Percentiles rank a stretch among this genome's conserved stretches.
Conservation (phyloP, 345 rosid species). For the Gossypium bickii region DNA sequence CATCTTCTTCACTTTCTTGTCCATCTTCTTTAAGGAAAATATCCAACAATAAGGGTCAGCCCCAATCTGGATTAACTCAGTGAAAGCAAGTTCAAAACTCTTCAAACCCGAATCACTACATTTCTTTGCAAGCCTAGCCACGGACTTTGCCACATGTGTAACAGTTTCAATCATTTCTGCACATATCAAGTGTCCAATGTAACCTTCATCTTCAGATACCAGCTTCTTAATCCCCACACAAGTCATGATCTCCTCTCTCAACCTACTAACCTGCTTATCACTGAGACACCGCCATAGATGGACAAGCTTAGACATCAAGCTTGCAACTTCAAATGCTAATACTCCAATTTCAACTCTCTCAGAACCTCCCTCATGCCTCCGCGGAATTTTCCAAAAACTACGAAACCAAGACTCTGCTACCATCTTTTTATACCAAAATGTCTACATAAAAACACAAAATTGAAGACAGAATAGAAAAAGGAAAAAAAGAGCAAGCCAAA, state of each 20-base stretch:
- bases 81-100: constrained; percentile 53
- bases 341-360: constrained; percentile 65
- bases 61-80: constrained; percentile 48
- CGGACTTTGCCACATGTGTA: constrained; percentile 57
- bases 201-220: constrained; percentile 77
- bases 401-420: constrained; percentile 94
- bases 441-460: constrained; percentile 17
- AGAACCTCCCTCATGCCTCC: constrained; percentile 48
- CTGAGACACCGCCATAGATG: constrained; percentile 86
- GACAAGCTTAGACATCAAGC: constrained; percentile 78
- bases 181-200: constrained; percentile 50
- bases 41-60: constrained; percentile 72
- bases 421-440: constrained; percentile 38
- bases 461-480: background rate
- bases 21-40: constrained; percentile 77
- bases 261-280: constrained; percentile 67
- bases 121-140: constrained; percentile 65
- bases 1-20: constrained; percentile 76
- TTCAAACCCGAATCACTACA: constrained; percentile 65
- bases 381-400: constrained; percentile 58
- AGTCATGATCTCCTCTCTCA: constrained; percentile 61
- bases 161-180: constrained; percentile 66
- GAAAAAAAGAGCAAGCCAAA: background rate
- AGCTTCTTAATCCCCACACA: constrained; percentile 76
- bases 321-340: constrained; percentile 80